Conservation (phyloP, 352 stramenopile genomes). For the Globisporangium takayamanum region DNA sequence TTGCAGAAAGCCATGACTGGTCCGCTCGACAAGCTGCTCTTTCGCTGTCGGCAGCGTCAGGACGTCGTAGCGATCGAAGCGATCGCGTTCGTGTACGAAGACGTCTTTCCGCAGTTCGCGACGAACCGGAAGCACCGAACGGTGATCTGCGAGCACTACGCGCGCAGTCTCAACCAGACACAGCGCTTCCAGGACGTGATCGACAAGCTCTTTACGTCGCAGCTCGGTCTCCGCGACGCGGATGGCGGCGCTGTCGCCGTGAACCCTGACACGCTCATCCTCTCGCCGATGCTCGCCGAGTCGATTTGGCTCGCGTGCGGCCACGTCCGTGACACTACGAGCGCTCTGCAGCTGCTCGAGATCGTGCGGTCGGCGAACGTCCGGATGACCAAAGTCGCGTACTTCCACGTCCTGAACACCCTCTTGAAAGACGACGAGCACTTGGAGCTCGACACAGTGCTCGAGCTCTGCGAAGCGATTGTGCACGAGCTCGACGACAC, state of each 20-base stretch:
- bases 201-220: slow-evolving; percentile 30
- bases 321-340: slow-evolving; percentile 29
- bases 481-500: slow-evolving; percentile 27
- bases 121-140: slow-evolving; percentile 30
- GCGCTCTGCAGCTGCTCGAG: slow-evolving; percentile 28
- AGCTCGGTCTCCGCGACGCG: slow-evolving; percentile 10
- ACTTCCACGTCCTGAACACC: slow-evolving; percentile 54
- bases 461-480: slow-evolving; percentile 52
- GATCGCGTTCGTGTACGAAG: slow-evolving; percentile 37
- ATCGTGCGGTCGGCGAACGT: slow-evolving; percentile 25
- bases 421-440: slow-evolving; percentile 46
- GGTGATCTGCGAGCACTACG: slow-evolving; percentile 51
- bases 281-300: slow-evolving; percentile 36
- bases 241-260: background rate
- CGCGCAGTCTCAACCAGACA: slow-evolving; percentile 37
- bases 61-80: slow-evolving; percentile 45
- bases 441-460: slow-evolving; percentile 37
- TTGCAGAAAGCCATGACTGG: slow-evolving; percentile 45
- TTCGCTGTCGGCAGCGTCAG: slow-evolving; percentile 20
- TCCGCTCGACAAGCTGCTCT: slow-evolving; percentile 43
- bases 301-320: slow-evolving; percentile 48
- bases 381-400: slow-evolving; percentile 40
- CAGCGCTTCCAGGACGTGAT: slow-evolving; percentile 49
- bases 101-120: slow-evolving; percentile 47
- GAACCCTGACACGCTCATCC: slow-evolving; percentile 15